Conservation (phyloP, 1,284 basidiomycete genomes). For the Puccinia coronata region DNA sequence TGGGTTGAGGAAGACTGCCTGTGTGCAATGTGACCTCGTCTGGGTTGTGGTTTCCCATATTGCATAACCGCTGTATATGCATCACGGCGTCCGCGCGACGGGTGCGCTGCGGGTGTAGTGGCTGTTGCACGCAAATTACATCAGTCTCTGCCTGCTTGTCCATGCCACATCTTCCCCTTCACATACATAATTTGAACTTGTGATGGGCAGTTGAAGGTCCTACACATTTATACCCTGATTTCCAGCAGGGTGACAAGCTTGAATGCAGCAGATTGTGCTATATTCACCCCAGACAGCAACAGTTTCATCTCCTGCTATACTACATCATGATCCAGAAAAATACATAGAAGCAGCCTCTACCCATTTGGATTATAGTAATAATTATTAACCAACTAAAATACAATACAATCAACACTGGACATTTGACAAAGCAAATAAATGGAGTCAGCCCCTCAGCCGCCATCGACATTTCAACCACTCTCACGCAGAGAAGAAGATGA, state of each 20-base stretch:
- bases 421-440: neutral
- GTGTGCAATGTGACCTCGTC: neutral
- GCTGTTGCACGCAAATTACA: neutral
- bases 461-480: slow-evolving; percentile 16
- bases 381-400: no score
- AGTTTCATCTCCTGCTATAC: neutral
- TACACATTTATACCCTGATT: no score
- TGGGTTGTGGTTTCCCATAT: slow-evolving; percentile 18
- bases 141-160: no score
- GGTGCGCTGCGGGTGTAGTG: no score
- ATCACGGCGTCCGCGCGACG: neutral
- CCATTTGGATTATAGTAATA: no score
- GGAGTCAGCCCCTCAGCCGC: neutral
- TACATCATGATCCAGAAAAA: neutral
- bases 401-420: no score
- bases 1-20: neutral
- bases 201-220: no score
- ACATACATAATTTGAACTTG: no score
- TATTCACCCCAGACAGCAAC: neutral
- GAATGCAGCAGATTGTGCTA: neutral
- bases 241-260: neutral
- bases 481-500: slow-evolving; percentile 48
- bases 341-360: no score
- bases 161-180: no score
- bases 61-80: slow-evolving; percentile 4